These are phyloP conservation scores for Botrytis fabae DNA, from an alignment of 2,329 filamentous ascomycete genomes.

Conservation along the genomic window DNA sequence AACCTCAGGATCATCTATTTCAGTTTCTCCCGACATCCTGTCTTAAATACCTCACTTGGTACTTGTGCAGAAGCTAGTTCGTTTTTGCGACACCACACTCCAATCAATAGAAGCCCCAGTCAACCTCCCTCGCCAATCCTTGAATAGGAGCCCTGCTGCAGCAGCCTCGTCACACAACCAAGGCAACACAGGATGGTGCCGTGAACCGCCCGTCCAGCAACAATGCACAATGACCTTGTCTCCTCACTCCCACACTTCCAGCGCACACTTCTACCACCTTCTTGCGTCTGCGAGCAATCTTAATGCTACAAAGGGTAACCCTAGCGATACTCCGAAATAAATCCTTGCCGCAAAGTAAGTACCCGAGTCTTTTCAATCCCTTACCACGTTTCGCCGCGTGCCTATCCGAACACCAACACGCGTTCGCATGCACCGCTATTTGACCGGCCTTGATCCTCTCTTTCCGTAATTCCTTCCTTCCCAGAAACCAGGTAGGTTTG, in stretches of 20 bases:
- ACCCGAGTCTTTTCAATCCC: constrained; percentile 32
- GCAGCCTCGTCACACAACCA: constrained; percentile 36
- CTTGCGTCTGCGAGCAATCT: constrained; percentile 26
- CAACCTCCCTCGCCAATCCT: constrained; percentile 33
- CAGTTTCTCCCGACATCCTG: constrained; percentile 42
- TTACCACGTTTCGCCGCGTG: constrained; percentile 41
- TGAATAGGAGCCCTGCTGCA: constrained; percentile 34
- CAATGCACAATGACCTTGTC: constrained; percentile 37
- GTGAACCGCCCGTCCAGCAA: constrained; percentile 34
- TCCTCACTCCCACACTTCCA: constrained; percentile 30
- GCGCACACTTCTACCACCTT: constrained; percentile 28
- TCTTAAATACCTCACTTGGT: constrained; percentile 37
- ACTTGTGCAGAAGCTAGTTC: constrained; percentile 31
- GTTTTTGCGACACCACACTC: constrained; percentile 39
- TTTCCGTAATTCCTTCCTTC: constrained; percentile 14
- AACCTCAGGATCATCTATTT: constrained; percentile 41
- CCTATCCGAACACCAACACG: constrained; percentile 38
- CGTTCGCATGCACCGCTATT: constrained; percentile 37
- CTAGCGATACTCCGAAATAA: constrained; percentile 23
- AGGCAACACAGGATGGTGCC: constrained; percentile 33
- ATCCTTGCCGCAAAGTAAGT: constrained; percentile 31
- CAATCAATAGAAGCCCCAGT: constrained; percentile 35
- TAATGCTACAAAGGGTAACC: constrained; percentile 26
- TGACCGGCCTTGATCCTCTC: constrained; percentile 16
- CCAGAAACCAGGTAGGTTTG: constrained; percentile 22